Evolutionary conservation across 1,284 basidiomycete species (phyloP).

Genomic region (Rhodotorula sp.): DNA sequence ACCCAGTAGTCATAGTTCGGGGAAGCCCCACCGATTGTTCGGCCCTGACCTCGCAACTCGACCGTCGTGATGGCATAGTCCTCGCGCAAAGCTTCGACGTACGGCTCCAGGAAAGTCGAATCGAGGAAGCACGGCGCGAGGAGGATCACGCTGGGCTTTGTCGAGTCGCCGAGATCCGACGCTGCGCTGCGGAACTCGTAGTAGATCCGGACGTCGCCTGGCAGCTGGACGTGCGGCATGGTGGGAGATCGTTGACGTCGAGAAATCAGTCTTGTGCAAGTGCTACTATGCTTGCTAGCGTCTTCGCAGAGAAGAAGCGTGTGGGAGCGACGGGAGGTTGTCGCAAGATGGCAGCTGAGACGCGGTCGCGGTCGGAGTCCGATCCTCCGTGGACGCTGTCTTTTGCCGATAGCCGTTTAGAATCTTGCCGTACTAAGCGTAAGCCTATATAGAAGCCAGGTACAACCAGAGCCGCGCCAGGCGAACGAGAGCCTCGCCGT

Average conservation of each 20-base stretch:
- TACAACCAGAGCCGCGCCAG: too few relatives aligned
- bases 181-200: slow-evolving; percentile 14
- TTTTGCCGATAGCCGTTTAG: too few relatives aligned
- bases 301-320: too few relatives aligned
- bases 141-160: slow-evolving; percentile 25
- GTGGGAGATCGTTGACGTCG: not conserved
- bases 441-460: too few relatives aligned
- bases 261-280: not conserved
- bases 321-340: too few relatives aligned
- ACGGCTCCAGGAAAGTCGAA: slow-evolving; percentile 8
- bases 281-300: not conserved
- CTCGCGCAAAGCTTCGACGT: slow-evolving; percentile 15
- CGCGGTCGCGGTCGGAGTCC: too few relatives aligned
- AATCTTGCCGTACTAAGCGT: too few relatives aligned
- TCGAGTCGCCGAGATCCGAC: not conserved
- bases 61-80: slow-evolving; percentile 12
- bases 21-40: not conserved
- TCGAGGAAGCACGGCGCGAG: slow-evolving; percentile 25
- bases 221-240: slow-evolving; percentile 26
- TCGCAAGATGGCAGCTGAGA: too few relatives aligned
- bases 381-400: too few relatives aligned
- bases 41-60: slow-evolving; percentile 22
- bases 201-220: slow-evolving; percentile 17
- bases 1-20: slow-evolving; percentile 18
- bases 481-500: too few relatives aligned